These are phyloP conservation scores for Boletus patriciae DNA, from an alignment of 768 basidiomycete genomes.

Conservation along the genomic window DNA sequence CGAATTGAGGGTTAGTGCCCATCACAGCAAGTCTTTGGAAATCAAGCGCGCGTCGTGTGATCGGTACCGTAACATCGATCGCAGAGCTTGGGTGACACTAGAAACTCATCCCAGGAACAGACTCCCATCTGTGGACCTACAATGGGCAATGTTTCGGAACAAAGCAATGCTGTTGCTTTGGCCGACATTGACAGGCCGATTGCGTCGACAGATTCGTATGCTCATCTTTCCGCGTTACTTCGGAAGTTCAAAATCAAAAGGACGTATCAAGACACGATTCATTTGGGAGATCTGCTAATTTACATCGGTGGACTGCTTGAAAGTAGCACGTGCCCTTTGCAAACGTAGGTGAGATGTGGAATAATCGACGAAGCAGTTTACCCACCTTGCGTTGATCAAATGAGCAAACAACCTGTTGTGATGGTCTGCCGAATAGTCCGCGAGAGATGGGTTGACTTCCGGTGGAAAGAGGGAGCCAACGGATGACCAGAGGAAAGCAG, in stretches of 20 bases:
- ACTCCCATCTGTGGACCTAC: slow-evolving; percentile 4
- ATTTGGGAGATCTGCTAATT: not conserved
- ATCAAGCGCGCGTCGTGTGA: not conserved
- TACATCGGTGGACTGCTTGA: not conserved
- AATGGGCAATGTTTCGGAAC: not conserved
- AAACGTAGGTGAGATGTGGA: not conserved
- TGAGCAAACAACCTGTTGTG: not conserved
- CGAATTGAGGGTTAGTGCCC: not conserved
- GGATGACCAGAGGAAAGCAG: not conserved
- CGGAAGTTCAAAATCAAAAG: not conserved
- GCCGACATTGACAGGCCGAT: not conserved
- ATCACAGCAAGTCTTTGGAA: not conserved
- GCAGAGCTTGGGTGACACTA: not conserved
- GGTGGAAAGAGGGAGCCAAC: not conserved
- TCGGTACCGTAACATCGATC: not conserved
- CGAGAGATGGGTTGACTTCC: not conserved
- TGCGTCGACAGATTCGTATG: not conserved
- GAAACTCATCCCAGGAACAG: not conserved
- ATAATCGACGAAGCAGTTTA: not conserved
- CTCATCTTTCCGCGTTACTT: not conserved
- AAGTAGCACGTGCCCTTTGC: no score
- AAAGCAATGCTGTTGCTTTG: slow-evolving; percentile 7
- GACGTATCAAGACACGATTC: not conserved
- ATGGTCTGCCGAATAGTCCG: no score
- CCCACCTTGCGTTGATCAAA: not conserved